Evolutionary conservation across 208 protist species (phyloP), one percentile per base, ranked within the genome.

Genomic region (Crithidia fasciculata): DNA sequence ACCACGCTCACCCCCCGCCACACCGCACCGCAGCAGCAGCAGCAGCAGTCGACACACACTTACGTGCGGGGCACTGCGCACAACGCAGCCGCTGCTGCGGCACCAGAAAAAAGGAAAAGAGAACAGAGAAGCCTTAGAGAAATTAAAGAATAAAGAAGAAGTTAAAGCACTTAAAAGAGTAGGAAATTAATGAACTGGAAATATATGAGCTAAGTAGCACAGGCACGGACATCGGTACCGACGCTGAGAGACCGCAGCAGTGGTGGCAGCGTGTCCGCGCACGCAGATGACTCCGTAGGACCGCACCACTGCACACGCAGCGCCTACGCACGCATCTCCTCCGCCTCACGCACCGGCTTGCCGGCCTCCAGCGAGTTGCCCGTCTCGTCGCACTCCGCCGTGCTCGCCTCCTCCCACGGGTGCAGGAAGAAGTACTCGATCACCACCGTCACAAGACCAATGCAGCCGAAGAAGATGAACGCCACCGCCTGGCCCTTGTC

Each of bases 391-490:
- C 10, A 16, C 5, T 19, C 39, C 10, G 13, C 28, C 41, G 3
- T 40, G 8, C 5, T 15, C 57, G 10, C 8, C 45, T 83, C 60
- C 37, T 74, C 66, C 16, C 18, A 85, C 47, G 76, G 76, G 60
- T 69, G 60, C 37, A 88, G 52, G 56, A 82, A 85, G 59, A 81
- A 76, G 53, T 77, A 28, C 68, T 83, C 63, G 39, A 88, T 56
- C 15, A 85, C 69, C 37, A 75, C 77, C 53, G 76, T 82, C 8
- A 81, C 39, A 16, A 81, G 3, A 41, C 78, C 84, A 53, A 80
- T 72, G 43, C 56, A 53, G 28, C 80, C 84, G 68, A 89, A 89
- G 52, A 89, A 76, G 37, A 80, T 74, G 57, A 88, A 85, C 7
- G 69, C 67, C 36, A 84, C 57, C 3, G 69, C 72, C 81, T 81